Evolutionary conservation across 2,329 filamentous ascomycete genomes (phyloP), one percentile per base, ranked within the genome.

Genomic region (Colletotrichum tanaceti): DNA sequence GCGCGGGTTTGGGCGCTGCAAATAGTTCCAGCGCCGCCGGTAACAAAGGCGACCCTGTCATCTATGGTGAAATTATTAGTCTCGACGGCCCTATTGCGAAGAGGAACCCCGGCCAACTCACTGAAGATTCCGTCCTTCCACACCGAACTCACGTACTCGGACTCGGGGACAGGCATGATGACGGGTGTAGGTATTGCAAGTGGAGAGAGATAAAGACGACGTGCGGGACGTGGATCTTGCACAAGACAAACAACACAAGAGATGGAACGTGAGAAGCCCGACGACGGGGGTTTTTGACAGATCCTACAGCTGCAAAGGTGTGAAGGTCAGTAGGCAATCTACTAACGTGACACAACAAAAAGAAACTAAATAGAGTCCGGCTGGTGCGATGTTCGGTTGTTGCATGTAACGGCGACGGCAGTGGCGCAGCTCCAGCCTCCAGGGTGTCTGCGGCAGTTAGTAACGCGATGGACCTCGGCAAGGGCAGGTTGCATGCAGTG

Each of bases 1-100:
- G 96, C 96, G 72, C 94, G 89, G 39, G 97, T 96, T 83, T 98
- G 96, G 63, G 93, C 94, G 74, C 92, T 96, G 83, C 96, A 98
- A 76, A 99, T 98, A 32, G 92, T 91, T 63, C 96, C 95, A 5
- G 94, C 94, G 60, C 96, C 96, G 67, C 96, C 96, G 4, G 96
- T 99, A 76, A 97, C 97, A 81, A 98, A 97, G 73, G 95, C 88
- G 52, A 98, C 94, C 75, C 96, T 95, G 77, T 91, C 90, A 71
- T 91, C 93, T 97, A 74, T 14, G 53, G 10, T 28, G 18, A 35
- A 10, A 16, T 18, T 18, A 60, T 65, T 24, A 58, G 46, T 62
- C 71, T 65, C 72, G 71, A 59, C 47, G 70, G 32, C 32, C 22
- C 44, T 38, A 35, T 38, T 6, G 16, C 28, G 22, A 38, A 32